These are phyloP conservation scores for Ophiocordyceps sinensis DNA, from an alignment of 2,329 filamentous ascomycete genomes.

Conservation along the genomic window DNA sequence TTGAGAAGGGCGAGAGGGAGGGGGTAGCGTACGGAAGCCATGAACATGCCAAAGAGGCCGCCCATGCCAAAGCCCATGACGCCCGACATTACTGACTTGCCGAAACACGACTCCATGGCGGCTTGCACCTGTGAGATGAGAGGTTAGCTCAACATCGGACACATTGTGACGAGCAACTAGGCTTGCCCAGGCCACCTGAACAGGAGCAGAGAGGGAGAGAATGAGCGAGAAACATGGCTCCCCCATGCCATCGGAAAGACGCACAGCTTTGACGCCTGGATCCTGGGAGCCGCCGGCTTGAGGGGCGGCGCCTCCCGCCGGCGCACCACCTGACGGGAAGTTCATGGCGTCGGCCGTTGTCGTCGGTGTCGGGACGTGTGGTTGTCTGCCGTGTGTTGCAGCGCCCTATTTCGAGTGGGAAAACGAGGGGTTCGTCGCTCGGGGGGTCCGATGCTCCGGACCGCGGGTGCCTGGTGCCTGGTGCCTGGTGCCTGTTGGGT, in stretches of 20 bases:
- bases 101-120: constrained; percentile 82
- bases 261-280: constrained; percentile 35
- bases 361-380: neutral
- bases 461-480: no score
- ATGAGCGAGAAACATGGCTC: no score
- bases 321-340: constrained; percentile 18
- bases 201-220: neutral
- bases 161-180: no score
- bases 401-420: neutral
- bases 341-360: constrained; percentile 17
- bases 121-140: constrained; percentile 50
- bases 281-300: constrained; percentile 26
- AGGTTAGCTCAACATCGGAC: neutral
- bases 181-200: neutral
- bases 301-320: constrained; percentile 10
- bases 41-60: constrained; percentile 90
- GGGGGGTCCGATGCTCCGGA: neutral
- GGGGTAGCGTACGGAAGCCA: constrained; percentile 64
- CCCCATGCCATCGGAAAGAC: constrained; percentile 6
- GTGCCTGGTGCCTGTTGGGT: no score
- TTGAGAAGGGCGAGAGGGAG: neutral
- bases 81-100: constrained; percentile 79
- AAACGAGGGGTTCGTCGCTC: neutral
- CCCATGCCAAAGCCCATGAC: constrained; percentile 91
- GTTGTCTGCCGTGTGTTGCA: no score